phyloP scores from a whole-genome alignment of 768 basidiomycete genomes.

The Gelatoporia subvermispora region DNA sequence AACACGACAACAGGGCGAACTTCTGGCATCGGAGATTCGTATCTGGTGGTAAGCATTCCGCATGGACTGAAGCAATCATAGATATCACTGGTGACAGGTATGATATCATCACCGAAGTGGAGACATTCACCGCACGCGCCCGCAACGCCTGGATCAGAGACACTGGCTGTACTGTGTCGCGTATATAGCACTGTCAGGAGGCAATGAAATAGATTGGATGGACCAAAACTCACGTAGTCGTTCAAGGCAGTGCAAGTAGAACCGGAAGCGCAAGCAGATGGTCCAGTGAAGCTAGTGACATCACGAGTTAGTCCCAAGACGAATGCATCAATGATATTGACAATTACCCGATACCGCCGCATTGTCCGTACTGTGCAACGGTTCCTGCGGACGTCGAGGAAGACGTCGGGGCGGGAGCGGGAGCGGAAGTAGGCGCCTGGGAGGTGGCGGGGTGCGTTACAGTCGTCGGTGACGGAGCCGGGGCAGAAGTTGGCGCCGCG shows the following conservation, averaged over 20 bases:
- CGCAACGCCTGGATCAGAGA: conserved; percentile 11
- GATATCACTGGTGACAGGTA: too few relatives aligned
- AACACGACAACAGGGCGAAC: too few relatives aligned
- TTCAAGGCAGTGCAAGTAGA: conserved; percentile 31
- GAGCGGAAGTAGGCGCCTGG: conserved; percentile 3
- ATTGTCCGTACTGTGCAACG: conserved; percentile 39
- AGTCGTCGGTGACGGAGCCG: conserved; percentile 3
- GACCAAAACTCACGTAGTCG: conserved; percentile 26
- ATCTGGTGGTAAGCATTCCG: too few relatives aligned
- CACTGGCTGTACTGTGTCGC: conserved; percentile 32
- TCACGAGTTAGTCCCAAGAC: not conserved
- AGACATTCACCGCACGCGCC: too few relatives aligned
- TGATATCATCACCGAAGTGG: too few relatives aligned
- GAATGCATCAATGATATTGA: not conserved
- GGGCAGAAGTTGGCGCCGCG: not conserved
- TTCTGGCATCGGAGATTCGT: too few relatives aligned
- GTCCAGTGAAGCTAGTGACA: conserved; percentile 28
- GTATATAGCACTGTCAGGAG: not conserved
- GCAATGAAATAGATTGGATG: not conserved
- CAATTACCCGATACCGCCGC: conserved; percentile 34
- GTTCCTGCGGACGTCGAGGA: conserved; percentile 17
- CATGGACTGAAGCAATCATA: too few relatives aligned
- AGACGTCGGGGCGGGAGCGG: conserved; percentile 4
- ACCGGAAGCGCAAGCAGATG: conserved; percentile 31
- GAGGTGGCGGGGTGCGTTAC: not conserved